Percentiles rank a stretch among this genome's conserved stretches.
These are phyloP conservation scores for Taiwanofungus camphoratus DNA, from an alignment of 1,284 basidiomycete genomes.

Conservation along the genomic window DNA sequence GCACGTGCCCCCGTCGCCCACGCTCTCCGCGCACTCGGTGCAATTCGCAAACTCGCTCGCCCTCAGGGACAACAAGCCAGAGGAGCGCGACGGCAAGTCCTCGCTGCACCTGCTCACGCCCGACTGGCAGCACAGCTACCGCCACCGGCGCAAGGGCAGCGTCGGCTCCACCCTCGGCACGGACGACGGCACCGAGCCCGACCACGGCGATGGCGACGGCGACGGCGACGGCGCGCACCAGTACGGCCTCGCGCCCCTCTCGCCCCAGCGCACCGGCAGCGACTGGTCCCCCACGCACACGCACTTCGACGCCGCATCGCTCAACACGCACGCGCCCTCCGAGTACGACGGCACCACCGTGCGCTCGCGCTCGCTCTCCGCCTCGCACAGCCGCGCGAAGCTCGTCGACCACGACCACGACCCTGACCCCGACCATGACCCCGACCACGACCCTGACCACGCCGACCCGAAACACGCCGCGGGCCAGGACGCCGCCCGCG, in stretches of 20 bases:
- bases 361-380: slow-evolving; percentile 18
- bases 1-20: slow-evolving; percentile 60
- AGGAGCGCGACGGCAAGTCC: slow-evolving; percentile 46
- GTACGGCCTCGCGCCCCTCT: slow-evolving; percentile 16
- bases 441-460: slow-evolving; percentile 3
- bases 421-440: neutral
- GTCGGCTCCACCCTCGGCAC: slow-evolving; percentile 33
- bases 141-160: slow-evolving; percentile 45
- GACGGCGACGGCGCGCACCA: slow-evolving; percentile 18
- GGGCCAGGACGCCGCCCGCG: slow-evolving; percentile 13
- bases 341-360: slow-evolving; percentile 25
- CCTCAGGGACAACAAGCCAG: slow-evolving; percentile 68
- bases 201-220: slow-evolving; percentile 25
- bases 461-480: slow-evolving; percentile 12
- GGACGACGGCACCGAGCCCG: slow-evolving; percentile 35
- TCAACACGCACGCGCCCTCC: neutral
- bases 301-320: slow-evolving; percentile 28
- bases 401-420: slow-evolving; percentile 12
- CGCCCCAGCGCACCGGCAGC: slow-evolving; percentile 23
- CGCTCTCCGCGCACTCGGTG: slow-evolving; percentile 57
- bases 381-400: slow-evolving; percentile 18
- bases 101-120: slow-evolving; percentile 54
- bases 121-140: slow-evolving; percentile 30
- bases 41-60: slow-evolving; percentile 55
- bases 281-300: slow-evolving; percentile 33